Percentiles rank a stretch among this genome's conserved stretches.
Conservation (phyloP, 2,329 filamentous ascomycete genomes). For the Verticillium isaacii region DNA sequence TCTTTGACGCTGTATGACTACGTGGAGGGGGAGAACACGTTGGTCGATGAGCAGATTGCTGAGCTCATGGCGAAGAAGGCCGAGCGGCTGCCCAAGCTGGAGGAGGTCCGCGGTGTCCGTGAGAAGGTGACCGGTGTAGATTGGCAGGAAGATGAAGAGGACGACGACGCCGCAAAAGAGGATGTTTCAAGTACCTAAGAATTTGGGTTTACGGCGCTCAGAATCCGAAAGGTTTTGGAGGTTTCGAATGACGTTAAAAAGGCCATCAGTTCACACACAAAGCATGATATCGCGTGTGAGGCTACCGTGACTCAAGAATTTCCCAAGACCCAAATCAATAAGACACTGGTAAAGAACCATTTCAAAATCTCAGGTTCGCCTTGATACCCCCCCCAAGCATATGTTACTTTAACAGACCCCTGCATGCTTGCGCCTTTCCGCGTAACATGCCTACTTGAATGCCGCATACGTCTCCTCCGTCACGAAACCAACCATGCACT, state of each 20-base stretch:
- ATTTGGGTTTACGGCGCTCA: no score
- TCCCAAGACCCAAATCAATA: no score
- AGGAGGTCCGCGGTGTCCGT: neutral
- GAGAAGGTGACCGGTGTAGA: neutral
- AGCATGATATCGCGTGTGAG: neutral
- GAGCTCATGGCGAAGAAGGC: constrained; percentile 8
- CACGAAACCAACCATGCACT: constrained; percentile 25
- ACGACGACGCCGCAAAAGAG: neutral
- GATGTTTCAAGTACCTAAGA: no score
- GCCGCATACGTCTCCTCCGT: constrained; percentile 16
- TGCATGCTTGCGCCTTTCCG: neutral
- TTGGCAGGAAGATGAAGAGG: neutral
- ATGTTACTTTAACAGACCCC: neutral
- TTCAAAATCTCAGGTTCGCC: no score
- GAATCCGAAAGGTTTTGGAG: no score
- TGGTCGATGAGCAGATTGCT: constrained; percentile 1
- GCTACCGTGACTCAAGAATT: no score
- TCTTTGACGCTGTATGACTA: constrained; percentile 11
- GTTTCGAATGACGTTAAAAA: no score
- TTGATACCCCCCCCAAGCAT: no score
- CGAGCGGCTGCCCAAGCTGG: constrained; percentile 6
- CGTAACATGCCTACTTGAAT: constrained; percentile 4
- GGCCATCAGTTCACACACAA: no score
- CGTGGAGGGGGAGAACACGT: constrained; percentile 1
- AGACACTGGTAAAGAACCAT: no score